These are phyloP conservation scores for Sporothrix euskadiensis DNA, from an alignment of 2,329 filamentous ascomycete species.

Conservation along the genomic window DNA sequence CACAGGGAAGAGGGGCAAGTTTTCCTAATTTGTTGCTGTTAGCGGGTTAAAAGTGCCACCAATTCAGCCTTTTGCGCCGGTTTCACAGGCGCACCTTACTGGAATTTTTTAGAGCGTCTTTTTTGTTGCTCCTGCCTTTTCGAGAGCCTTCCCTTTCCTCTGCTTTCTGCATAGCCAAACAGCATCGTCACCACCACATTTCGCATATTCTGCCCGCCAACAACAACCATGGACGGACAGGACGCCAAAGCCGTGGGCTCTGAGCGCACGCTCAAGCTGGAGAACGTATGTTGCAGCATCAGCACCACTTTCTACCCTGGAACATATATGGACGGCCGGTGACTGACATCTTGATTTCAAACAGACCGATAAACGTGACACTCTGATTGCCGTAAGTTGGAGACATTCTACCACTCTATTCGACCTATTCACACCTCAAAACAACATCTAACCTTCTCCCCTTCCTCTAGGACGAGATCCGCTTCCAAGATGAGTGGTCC, in stretches of 20 bases:
- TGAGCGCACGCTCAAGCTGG: slow-evolving; percentile 33
- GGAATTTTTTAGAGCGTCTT: slow-evolving; percentile 16
- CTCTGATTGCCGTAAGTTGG: slow-evolving; percentile 63
- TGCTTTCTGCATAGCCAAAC: slow-evolving; percentile 21
- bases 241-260: slow-evolving; percentile 28
- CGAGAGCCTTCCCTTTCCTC: neutral
- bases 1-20: slow-evolving; percentile 27
- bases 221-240: slow-evolving; percentile 27
- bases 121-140: slow-evolving; percentile 13
- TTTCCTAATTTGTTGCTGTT: slow-evolving; percentile 14
- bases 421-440: neutral
- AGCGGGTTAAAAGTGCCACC: slow-evolving; percentile 16
- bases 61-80: slow-evolving; percentile 25
- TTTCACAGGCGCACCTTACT: slow-evolving; percentile 8
- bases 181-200: neutral
- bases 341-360: neutral
- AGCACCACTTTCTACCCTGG: neutral
- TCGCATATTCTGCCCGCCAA: neutral
- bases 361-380: slow-evolving; percentile 83
- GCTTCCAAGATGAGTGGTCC: slow-evolving; percentile 86
- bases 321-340: neutral
- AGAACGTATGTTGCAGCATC: slow-evolving; percentile 42
- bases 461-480: slow-evolving; percentile 63
- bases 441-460: neutral
- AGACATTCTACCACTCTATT: neutral